Evolutionary conservation across 139 green algal species (phyloP).

Genomic region (Coelastrella sp.): DNA sequence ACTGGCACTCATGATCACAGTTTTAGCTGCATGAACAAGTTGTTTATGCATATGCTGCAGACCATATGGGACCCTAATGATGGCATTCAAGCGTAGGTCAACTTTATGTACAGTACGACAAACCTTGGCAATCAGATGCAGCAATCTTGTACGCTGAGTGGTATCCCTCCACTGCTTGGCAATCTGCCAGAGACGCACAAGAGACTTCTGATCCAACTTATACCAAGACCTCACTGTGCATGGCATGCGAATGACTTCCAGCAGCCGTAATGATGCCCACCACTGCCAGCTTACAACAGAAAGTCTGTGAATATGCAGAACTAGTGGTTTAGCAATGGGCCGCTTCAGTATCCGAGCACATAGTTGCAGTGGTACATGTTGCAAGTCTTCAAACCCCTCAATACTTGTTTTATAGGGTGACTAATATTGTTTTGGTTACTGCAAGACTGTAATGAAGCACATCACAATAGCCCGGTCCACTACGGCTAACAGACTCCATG

Average conservation of each 20-base stretch:
- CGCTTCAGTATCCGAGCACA: neutral
- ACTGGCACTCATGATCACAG: neutral
- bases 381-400: neutral
- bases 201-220: neutral
- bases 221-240: neutral
- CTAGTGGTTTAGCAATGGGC: neutral
- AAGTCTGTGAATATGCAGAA: neutral
- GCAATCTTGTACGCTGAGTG: neutral
- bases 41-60: neutral
- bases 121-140: neutral
- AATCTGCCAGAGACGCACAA: neutral
- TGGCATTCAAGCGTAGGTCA: neutral
- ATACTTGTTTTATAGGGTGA: no score
- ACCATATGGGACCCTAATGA: neutral
- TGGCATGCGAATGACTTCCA: constrained; percentile 2
- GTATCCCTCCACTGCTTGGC: neutral
- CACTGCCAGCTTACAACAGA: neutral
- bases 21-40: neutral
- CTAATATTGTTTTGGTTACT: no score
- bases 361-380: neutral
- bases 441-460: no score
- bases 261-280: neutral
- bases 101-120: neutral
- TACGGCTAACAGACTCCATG: no score
- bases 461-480: no score